Base-by-base conservation (phyloP, 768 basidiomycete genomes). In the Termitomyces sp. region DNA sequence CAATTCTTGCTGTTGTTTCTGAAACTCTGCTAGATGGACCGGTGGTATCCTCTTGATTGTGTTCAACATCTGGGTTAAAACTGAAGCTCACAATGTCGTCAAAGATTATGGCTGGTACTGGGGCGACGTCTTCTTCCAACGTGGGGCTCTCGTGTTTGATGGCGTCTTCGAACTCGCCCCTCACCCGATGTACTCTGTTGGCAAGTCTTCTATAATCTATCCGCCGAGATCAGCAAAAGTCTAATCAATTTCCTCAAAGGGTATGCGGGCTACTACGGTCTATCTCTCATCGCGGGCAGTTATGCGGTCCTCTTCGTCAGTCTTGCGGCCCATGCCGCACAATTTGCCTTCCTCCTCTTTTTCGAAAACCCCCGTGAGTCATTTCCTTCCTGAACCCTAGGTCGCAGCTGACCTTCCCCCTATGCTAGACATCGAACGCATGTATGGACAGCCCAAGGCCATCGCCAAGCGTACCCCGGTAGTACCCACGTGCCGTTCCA, bases 81-180 rank as follows among this genome's bases (percentile, higher is more conserved):
- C 90, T 2, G 96, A 98, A 68, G 97, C 97, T 0, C 97, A 99
- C 70, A 83, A 93, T 54, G 93, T 98, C 49, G 95, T 98, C 60
- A 98, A 97, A 66, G 96, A 98, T 67, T 98, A 96, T 64, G 95
- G 95, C 16, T 98, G 94, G 95, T 98, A 95, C 71, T 94, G 93
- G 93, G 95, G 92, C 10, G 92, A 94, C 64, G 87, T 87, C 57
- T 94, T 94, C 75, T 93, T 94, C 77, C 91, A 93, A 70, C 87
- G 91, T n/a, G 92, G 92, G 43, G 87, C 89, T 43, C 80, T 98
- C 14, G 89, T 98, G 2, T 99, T 99, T 67, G 96, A 99, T 69
- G 97, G 97, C 16, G 96, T 99, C 18, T 99, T 98, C 64, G 96
- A 98, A 69, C 78, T 95, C 40, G 89, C 92, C 4, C 91, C 91